Base-by-base conservation (phyloP, 129 eudicot genomes). In the Kitagawia praeruptora region DNA sequence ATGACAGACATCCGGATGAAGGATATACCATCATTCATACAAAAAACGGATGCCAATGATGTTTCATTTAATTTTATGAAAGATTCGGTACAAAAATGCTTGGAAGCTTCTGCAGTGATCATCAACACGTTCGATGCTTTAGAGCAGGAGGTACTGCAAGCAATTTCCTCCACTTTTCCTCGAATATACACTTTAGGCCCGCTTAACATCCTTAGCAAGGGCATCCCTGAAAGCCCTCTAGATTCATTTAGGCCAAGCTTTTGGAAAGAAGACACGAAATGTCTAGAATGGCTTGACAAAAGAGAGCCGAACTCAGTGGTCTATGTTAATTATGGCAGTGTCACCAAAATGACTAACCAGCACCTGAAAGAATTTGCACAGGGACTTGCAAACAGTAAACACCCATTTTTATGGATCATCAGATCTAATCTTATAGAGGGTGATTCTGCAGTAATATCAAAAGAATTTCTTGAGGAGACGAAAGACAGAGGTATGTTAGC, bases 201-300 rank as follows among this genome's bases (percentile, higher is more conserved):
- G 25, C 63, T 82, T 12, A 51, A 45, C n/a, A 51, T 72, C 44
- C 66, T 82, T 44, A 46, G 41, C 14, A 27, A 72, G 39, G 51
- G 69, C 37, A 47, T 84, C 19, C 37, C 76, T 3, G 40, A 79
- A 5, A 46, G 9, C 67, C 31, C 37, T 5, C 14, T 76, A 38
- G 23, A 49, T 6, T 75, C 77, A 27, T 58, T 85, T 11, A 73
- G 74, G 37, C 53, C 78, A 18, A 85, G 72, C 75, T 79, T 85
- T 3, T 82, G 85, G 88, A 85, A 79, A 76, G 75, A 56, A 6
- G 83, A 85, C 18, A n/a, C 21, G 1, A 69, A 40, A 27, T 76
- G 77, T 39, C 34, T 85, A 31, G 21, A 76, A 40, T 85, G 88
- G 88, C 86, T 85, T 25, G 80, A 85, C 54, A 14, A 80, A 19